Conservation (phyloP, 1,139 yeast species). For the Kodamaea fungicola region DNA sequence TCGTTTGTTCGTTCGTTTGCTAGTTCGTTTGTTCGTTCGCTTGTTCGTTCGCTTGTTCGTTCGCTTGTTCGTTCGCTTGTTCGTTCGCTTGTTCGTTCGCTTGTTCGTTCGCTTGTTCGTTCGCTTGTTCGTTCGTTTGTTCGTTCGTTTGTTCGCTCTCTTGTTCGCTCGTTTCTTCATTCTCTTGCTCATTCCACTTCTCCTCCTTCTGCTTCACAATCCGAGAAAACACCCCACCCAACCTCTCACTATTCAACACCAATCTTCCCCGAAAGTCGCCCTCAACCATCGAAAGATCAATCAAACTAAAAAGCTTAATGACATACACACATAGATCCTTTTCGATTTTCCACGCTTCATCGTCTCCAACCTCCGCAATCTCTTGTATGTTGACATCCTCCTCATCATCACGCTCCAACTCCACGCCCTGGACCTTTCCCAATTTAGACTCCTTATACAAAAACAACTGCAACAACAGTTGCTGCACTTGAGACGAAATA, state of each 20-base stretch:
- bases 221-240: conserved; percentile 41
- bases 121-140: too few species aligned
- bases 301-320: conserved; percentile 47
- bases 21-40: too few species aligned
- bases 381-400: conserved; percentile 58
- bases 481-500: conserved; percentile 23
- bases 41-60: too few species aligned
- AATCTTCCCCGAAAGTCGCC: conserved; percentile 35
- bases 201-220: conserved; percentile 22
- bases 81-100: too few species aligned
- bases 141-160: not conserved
- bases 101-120: too few species aligned
- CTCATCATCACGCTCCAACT: conserved; percentile 51
- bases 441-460: conserved; percentile 33
- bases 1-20: too few species aligned
- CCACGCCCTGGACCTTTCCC: conserved; percentile 24
- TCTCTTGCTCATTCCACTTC: conserved; percentile 1
- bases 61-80: not conserved
- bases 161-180: not conserved
- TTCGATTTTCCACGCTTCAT: conserved; percentile 33
- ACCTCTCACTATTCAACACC: conserved; percentile 40
- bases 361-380: conserved; percentile 15
- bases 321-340: conserved; percentile 49
- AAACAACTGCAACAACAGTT: conserved; percentile 25
- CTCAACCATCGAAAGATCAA: conserved; percentile 36